Base-by-base conservation (phyloP, 306 rosid species). In the Sphenostylis stenocarpa region DNA sequence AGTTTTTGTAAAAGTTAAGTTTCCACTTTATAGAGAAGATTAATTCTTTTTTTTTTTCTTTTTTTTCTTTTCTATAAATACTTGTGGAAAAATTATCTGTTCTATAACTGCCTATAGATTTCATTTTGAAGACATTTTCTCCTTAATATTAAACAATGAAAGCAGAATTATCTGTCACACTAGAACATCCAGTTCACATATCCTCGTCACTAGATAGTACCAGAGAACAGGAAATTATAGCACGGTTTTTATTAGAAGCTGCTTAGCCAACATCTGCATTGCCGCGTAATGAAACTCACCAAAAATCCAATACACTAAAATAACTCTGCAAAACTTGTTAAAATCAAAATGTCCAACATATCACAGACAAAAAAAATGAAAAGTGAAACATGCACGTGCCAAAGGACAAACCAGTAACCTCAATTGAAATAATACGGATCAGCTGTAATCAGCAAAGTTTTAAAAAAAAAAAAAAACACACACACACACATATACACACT, bases 291-390 rank as follows among this genome's bases (percentile, higher is more conserved):
- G 63, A 21, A 58, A 48, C 39, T 79, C 3, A 34, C 7, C 56
- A 38, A 14, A 71, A 55, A 67, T 68, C 51, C 82, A 9, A 41
- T 5, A 52, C 39, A 47, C n/a, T 15, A 81, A 12, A 34, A 39
- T 34, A 75, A 24, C 34, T 12, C 9, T 6, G 26, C 2, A 29
- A 45, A 75, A 48, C 45, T 57, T 39, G 20, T 26, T 24, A 26
- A 81, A 56, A 57, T 57, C 16, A 39, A 81, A 61, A 61, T 8
- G 16, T 29, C 21, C n/a, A n/a, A 39, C 77, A 51, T 70, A 19
- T 23, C 3, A 65, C 24, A 17, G 17, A 39, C 19, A 8, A 41
- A 20, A 51, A 33, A 53, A 58, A 24, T n/a, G n/a, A 56, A 77
- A 23, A 5, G 77, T 38, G 6, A 16, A 10, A 33, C 23, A 47